phyloP scores from a whole-genome alignment of 2,329 filamentous ascomycete species.

The Rutstroemia sp. region DNA sequence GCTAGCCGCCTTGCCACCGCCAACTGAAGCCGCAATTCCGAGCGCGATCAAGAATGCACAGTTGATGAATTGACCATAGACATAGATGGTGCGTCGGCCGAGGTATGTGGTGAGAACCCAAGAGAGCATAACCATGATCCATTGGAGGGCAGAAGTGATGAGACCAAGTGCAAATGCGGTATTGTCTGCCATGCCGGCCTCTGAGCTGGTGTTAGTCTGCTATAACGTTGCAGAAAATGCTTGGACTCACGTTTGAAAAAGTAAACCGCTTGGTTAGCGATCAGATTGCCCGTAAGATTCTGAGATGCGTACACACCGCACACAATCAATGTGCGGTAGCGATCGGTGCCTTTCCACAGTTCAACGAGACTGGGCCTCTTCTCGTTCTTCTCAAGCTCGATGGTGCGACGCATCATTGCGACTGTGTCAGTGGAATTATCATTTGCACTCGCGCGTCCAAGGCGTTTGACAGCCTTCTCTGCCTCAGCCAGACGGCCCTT shows the following conservation, averaged over 20 bases:
- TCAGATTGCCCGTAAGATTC: constrained; percentile 54
- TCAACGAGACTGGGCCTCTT: constrained; percentile 43
- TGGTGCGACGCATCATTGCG: constrained; percentile 51
- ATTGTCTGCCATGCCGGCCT: constrained; percentile 50
- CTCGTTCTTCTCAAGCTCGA: constrained; percentile 43
- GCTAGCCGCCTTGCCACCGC: constrained; percentile 32
- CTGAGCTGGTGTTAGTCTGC: constrained; percentile 34
- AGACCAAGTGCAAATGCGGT: constrained; percentile 55
- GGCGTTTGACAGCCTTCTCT: constrained; percentile 28
- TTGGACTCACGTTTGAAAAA: constrained; percentile 40
- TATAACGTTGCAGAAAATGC: constrained; percentile 11
- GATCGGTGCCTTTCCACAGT: constrained; percentile 47
- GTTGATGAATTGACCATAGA: constrained; percentile 52
- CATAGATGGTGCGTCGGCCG: constrained; percentile 56
- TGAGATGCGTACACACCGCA: constrained; percentile 52
- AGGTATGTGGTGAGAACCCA: constrained; percentile 60
- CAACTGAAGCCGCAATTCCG: constrained; percentile 50
- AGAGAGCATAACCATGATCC: constrained; percentile 56
- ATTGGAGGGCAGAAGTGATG: constrained; percentile 56
- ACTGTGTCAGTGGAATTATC: constrained; percentile 43
- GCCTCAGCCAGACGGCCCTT: constrained; percentile 37
- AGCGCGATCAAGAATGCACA: constrained; percentile 47
- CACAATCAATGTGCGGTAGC: constrained; percentile 48
- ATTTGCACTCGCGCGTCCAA: constrained; percentile 33
- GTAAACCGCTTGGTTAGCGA: constrained; percentile 55